These are phyloP conservation scores for Larix kaempferi DNA, from an alignment of 75 land plant species.

Conservation along the genomic window DNA sequence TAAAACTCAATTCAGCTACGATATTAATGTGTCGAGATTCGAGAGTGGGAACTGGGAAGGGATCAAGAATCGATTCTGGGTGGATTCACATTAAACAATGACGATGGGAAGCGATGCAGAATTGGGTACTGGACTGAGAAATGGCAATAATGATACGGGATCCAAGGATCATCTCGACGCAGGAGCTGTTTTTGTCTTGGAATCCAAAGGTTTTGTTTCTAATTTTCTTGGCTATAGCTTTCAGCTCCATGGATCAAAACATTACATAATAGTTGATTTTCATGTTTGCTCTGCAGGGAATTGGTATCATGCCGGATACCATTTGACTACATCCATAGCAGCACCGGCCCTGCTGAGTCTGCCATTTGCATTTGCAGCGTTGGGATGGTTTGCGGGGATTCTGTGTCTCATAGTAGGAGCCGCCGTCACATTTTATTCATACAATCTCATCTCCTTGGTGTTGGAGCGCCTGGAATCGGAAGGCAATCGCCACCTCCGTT, in stretches of 20 bases:
- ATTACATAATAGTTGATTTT: too few species aligned
- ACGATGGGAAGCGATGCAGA: too few species aligned
- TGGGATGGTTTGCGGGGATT: constrained; percentile 68
- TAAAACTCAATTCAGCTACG: too few species aligned
- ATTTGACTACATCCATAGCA: constrained; percentile 76
- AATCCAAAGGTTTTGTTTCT: constrained; percentile 30
- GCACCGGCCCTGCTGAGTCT: constrained; percentile 71
- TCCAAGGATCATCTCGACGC: constrained; percentile 21
- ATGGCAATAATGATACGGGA: too few species aligned
- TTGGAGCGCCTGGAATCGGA: constrained; percentile 58
- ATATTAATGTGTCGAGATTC: too few species aligned
- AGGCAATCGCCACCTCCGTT: constrained; percentile 59
- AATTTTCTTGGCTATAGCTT: too few species aligned
- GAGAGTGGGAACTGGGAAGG: too few species aligned
- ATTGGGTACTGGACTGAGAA: too few species aligned
- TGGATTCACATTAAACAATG: too few species aligned
- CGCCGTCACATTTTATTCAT: constrained; percentile 68
- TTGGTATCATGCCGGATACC: constrained; percentile 83
- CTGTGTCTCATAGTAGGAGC: constrained; percentile 36
- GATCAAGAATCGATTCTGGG: too few species aligned
- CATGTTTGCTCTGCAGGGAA: constrained; percentile 34
- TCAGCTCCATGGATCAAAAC: too few species aligned
- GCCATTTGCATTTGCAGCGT: constrained; percentile 58
- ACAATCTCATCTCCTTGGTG: constrained; percentile 58
- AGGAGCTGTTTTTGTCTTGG: constrained; percentile 65